A percentile compares a stretch with the other conserved stretches of the same genome.
Evolutionary conservation across 2,329 filamentous ascomycete species (phyloP).

Genomic region (Fusarium longipes): DNA sequence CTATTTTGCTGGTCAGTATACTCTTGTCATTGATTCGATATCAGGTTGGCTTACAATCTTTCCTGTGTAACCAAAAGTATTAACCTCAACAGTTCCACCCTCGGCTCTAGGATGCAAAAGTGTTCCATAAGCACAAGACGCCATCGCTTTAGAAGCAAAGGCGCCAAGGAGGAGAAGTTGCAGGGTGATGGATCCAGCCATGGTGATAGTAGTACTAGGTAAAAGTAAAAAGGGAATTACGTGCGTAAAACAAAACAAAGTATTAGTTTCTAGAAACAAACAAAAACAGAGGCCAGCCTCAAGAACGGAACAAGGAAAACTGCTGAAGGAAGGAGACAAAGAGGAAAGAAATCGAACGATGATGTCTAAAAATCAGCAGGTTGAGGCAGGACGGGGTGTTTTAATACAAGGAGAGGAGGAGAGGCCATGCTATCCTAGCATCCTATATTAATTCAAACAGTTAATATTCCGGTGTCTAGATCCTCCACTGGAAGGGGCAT

Average conservation of each 20-base stretch:
- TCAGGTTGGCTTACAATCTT: not conserved
- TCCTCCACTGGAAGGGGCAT: not conserved
- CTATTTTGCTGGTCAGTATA: not conserved
- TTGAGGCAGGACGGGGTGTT: slow-evolving; percentile 7
- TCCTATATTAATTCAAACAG: not conserved
- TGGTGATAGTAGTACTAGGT: not conserved
- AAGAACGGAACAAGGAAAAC: not conserved
- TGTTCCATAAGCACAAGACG: slow-evolving; percentile 56
- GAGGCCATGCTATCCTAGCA: not conserved
- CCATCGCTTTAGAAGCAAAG: slow-evolving; percentile 39
- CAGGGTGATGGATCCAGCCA: slow-evolving; percentile 28
- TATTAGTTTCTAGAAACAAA: slow-evolving; percentile 2
- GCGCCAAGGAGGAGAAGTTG: slow-evolving; percentile 22
- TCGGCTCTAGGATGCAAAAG: slow-evolving; percentile 50
- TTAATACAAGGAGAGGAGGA: slow-evolving; percentile 12
- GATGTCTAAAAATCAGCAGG: slow-evolving; percentile 27
- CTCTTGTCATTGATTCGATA: not conserved
- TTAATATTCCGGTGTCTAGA: not conserved
- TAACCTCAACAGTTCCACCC: slow-evolving; percentile 47
- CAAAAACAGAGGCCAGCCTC: slow-evolving; percentile 28
- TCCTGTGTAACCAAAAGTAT: slow-evolving; percentile 51
- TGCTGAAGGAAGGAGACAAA: not conserved
- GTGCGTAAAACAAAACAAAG: slow-evolving; percentile 7
- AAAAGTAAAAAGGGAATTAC: not conserved
- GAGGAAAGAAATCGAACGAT: slow-evolving; percentile 26